Base-by-base conservation (phyloP, 1,284 basidiomycete species). In the Agaricales sp. region DNA sequence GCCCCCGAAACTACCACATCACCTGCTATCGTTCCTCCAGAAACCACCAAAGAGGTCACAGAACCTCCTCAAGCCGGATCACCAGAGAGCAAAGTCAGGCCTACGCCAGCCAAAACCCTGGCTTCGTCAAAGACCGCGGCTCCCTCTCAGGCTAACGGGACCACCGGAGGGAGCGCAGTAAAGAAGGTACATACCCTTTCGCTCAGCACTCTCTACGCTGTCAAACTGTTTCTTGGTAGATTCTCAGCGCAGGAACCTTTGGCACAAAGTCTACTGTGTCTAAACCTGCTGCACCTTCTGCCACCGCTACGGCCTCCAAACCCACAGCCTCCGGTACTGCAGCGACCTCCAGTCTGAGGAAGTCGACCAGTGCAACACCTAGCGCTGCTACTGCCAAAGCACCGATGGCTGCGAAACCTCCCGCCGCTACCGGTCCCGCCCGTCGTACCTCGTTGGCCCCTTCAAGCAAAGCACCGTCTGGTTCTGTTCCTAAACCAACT, bases 171-270 rank as follows among this genome's bases (percentile, higher is more conserved):
- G 8, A 26, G 21, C 18, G 13, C 39, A 11, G 80, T 80, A 49
- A 86, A 80, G 67, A 85, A 80, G 75, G 83, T 80, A 57, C 72
- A 70, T 47, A 13, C 54, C 47, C 57, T 47, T 47, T 45, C 46
- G 6, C 20, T 24, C 18, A 45, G 4, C 12, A 20, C 39, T 45
- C 44, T 57, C 52, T 56, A 58, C 55, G 58, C 57, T 50, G 47
- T 57, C 60, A 47, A 58, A 55, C 53, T 58, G 54, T 61, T 59
- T 55, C 57, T 46, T 50, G 53, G 48, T 60, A 87, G 84, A 73
- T 83, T 53, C 68, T 82, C 56, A 79, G 67, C 63, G 77, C 80
- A 52, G 78, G 81, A 56, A 83, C 80, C 54, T 81, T 82, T 68
- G 77, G 80, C 54, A 57, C 73, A 49, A 86, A 80, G 63, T 56